Conservation (phyloP, 2,329 filamentous ascomycete species). For the Phaeosphaeriaceae sp. region DNA sequence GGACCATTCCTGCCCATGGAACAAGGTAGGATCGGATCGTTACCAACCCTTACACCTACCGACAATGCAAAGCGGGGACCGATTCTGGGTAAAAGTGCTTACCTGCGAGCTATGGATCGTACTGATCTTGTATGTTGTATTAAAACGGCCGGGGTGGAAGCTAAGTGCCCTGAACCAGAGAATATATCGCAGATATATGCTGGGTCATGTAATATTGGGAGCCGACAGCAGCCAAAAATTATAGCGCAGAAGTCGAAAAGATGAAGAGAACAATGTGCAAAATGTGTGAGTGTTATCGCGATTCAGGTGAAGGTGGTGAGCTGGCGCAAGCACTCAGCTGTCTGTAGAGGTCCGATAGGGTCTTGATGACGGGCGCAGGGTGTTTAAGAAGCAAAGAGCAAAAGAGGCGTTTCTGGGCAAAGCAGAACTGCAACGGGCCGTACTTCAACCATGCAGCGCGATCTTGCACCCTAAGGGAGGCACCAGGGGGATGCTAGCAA, state of each 20-base stretch:
- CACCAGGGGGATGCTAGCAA: constrained; percentile 38
- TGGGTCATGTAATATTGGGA: background rate
- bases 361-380: constrained; percentile 35
- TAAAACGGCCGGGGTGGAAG: background rate
- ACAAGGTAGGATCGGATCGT: background rate
- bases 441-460: constrained; percentile 42
- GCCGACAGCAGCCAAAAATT: background rate
- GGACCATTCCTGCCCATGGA: background rate
- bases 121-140: background rate
- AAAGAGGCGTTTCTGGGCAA: constrained; percentile 44
- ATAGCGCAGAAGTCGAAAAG: background rate
- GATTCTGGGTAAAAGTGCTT: background rate
- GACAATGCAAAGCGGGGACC: background rate
- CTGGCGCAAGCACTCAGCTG: constrained; percentile 42
- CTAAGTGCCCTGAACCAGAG: constrained; percentile 6
- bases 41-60: no score
- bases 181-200: constrained; percentile 18
- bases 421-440: constrained; percentile 51
- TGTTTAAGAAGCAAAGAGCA: constrained; percentile 36
- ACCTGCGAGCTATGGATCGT: background rate
- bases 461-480: constrained; percentile 36
- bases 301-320: constrained; percentile 18
- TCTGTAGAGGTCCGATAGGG: constrained; percentile 31
- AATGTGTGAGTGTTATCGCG: constrained; percentile 11
- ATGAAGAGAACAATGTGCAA: constrained; percentile 16